Conservation (phyloP, 208 protist genomes). For the Leishmania amazonensis region DNA sequence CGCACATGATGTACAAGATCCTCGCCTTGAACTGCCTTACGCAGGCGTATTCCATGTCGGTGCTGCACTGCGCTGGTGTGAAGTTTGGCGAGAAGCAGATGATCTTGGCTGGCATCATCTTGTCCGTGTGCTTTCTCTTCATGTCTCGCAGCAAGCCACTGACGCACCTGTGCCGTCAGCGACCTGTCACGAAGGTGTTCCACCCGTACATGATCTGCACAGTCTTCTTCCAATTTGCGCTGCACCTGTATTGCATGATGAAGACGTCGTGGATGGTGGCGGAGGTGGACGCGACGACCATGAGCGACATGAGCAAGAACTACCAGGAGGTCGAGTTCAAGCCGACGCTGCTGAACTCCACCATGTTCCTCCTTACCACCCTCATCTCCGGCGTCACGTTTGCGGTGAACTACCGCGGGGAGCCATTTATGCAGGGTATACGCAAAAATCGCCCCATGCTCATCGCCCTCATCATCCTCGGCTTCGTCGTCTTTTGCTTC, state of each 20-base stretch:
- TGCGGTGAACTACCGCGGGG: constrained; percentile 97
- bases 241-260: constrained; percentile 95
- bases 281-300: constrained; percentile 63
- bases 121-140: constrained; percentile 98
- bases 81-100: constrained; percentile 98
- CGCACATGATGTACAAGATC: constrained; percentile 99
- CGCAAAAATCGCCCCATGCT: constrained; percentile 93
- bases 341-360: constrained; percentile 96
- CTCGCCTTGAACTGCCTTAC: constrained; percentile 99
- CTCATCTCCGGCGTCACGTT: constrained; percentile 96
- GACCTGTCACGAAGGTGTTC: constrained; percentile 96
- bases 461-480: constrained; percentile 76
- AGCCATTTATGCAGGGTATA: constrained; percentile 95
- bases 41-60: constrained; percentile 96
- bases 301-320: constrained; percentile 54
- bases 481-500: constrained; percentile 76
- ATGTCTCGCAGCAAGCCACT: constrained; percentile 97
- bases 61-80: constrained; percentile 97
- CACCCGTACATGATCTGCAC: constrained; percentile 95
- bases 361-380: constrained; percentile 96
- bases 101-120: constrained; percentile 94
- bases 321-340: constrained; percentile 93
- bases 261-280: constrained; percentile 75
- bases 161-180: constrained; percentile 85
- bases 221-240: constrained; percentile 95